A percentile compares a stretch with the other conserved stretches of the same genome.
Evolutionary conservation across 352 stramenopile genomes (phyloP).

Genomic region (Globisporangium lucens): DNA sequence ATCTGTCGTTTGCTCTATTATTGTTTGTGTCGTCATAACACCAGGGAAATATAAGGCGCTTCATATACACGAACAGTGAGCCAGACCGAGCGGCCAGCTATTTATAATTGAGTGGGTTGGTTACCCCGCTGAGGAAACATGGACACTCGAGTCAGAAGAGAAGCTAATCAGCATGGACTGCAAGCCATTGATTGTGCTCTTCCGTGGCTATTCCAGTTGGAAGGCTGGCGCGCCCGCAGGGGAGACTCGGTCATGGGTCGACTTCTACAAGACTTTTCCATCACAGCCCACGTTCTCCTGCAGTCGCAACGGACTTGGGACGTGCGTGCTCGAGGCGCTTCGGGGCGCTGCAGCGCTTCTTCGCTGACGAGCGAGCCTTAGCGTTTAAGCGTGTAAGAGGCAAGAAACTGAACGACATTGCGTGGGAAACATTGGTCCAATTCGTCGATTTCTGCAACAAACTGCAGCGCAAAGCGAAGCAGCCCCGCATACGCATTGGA

Average conservation of each 20-base stretch:
- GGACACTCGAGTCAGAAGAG: background rate
- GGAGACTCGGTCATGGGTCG: background rate
- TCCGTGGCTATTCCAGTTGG: background rate
- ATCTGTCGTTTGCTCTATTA: background rate
- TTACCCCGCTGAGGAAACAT: background rate
- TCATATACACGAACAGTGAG: background rate
- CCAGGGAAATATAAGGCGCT: background rate
- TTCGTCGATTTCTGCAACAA: constrained; percentile 1
- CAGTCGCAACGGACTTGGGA: background rate
- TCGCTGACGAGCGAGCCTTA: background rate
- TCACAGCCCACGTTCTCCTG: background rate
- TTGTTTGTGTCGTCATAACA: background rate
- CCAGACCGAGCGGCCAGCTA: no score
- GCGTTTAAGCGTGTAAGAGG: background rate
- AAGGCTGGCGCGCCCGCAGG: background rate
- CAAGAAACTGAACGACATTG: background rate
- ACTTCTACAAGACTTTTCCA: background rate
- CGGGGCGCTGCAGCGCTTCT: no score
- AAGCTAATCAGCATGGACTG: background rate
- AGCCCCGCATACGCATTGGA: background rate
- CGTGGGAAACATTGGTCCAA: background rate
- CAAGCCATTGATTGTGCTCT: background rate
- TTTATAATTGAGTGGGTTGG: background rate
- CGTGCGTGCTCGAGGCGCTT: background rate
- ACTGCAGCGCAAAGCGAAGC: background rate